These are phyloP conservation scores for Skeletonema marinoi DNA, from an alignment of 108 stramenopile species.

Conservation along the genomic window DNA sequence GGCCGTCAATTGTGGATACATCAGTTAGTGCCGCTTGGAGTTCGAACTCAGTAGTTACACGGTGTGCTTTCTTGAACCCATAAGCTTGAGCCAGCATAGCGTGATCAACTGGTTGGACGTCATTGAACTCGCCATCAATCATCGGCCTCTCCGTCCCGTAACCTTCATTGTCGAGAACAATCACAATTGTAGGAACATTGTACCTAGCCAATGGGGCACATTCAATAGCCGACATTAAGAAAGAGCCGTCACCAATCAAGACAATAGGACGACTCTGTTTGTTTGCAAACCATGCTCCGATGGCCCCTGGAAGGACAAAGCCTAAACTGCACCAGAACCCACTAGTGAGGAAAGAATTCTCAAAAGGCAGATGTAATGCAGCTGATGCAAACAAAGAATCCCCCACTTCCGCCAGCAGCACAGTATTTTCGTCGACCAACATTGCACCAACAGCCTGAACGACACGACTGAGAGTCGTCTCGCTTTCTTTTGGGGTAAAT, in stretches of 20 bases:
- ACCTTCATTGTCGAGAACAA: not conserved
- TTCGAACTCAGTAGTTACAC: not conserved
- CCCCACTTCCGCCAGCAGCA: not conserved
- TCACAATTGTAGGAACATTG: not conserved
- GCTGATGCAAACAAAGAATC: not conserved
- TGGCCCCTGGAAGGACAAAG: not conserved
- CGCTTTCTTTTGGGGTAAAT: not conserved
- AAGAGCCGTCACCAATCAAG: conserved; percentile 1
- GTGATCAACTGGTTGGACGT: not conserved
- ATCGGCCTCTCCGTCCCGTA: conserved; percentile 2
- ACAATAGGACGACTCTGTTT: not conserved
- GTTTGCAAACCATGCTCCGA: conserved; percentile 1
- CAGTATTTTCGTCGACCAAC: not conserved
- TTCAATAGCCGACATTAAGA: conserved; percentile 2
- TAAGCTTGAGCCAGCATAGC: not conserved
- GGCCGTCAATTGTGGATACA: no score
- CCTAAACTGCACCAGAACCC: not conserved
- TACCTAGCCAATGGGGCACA: not conserved
- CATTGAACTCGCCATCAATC: conserved; percentile 2
- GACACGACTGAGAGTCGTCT: not conserved
- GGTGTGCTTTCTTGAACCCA: not conserved
- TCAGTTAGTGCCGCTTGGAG: no score
- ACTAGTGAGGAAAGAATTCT: not conserved
- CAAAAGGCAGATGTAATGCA: not conserved
- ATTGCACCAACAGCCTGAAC: not conserved